Conservation (phyloP, 371 early-diverging fungal genomes). For the Mortierella sp. region DNA sequence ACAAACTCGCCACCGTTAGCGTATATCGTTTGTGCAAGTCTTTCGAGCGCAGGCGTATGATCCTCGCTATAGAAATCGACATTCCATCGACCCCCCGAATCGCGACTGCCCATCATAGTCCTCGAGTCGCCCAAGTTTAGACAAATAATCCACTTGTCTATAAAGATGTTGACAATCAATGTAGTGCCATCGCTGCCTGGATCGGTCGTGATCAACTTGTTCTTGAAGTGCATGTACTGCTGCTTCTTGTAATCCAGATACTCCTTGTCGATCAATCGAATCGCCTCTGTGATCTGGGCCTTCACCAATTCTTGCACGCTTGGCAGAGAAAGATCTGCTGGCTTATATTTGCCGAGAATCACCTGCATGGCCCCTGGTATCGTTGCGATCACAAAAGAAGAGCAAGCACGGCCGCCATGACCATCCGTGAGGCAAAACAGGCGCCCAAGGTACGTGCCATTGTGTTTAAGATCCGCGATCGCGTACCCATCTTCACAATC, state of each 20-base stretch:
- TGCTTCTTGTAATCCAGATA: slow-evolving; percentile 67
- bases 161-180: slow-evolving; percentile 76
- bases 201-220: slow-evolving; percentile 33
- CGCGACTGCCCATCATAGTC: slow-evolving; percentile 67
- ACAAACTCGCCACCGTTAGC: slow-evolving; percentile 77
- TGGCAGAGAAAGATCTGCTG: slow-evolving; percentile 52
- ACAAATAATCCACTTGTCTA: slow-evolving; percentile 80
- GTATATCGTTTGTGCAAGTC: slow-evolving; percentile 68
- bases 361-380: slow-evolving; percentile 64
- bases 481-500: slow-evolving; percentile 73
- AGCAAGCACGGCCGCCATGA: slow-evolving; percentile 73
- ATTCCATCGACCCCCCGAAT: slow-evolving; percentile 59
- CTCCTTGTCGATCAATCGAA: slow-evolving; percentile 64
- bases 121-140: slow-evolving; percentile 88
- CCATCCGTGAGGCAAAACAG: slow-evolving; percentile 73
- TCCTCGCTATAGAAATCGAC: slow-evolving; percentile 74
- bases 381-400: slow-evolving; percentile 67
- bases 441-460: slow-evolving; percentile 58
- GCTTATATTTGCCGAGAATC: slow-evolving; percentile 60
- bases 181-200: slow-evolving; percentile 89
- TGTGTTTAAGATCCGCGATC: slow-evolving; percentile 62
- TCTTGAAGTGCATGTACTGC: slow-evolving; percentile 53
- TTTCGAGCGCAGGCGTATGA: slow-evolving; percentile 73
- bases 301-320: slow-evolving; percentile 59
- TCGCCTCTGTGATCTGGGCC: slow-evolving; percentile 60